These are phyloP conservation scores for Phaeoacremonium minimum DNA, from an alignment of 2,329 filamentous ascomycete species.

Conservation along the genomic window DNA sequence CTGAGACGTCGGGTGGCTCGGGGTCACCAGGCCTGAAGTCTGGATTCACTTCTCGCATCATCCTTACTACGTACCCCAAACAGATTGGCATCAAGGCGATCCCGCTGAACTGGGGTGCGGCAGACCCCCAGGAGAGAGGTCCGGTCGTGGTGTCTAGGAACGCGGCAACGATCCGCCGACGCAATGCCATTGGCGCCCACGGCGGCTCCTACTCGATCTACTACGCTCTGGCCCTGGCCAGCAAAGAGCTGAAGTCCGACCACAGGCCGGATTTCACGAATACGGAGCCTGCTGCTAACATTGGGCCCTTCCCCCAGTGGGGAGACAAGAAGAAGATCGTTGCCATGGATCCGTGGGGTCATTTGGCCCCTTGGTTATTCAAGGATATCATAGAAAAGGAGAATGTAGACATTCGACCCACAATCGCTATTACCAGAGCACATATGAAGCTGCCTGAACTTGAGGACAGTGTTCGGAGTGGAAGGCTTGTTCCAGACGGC, in stretches of 20 bases:
- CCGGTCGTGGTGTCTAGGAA: conserved; percentile 83
- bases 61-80: conserved; percentile 70
- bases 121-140: conserved; percentile 70
- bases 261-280: conserved; percentile 67
- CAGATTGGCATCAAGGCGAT: conserved; percentile 94
- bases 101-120: conserved; percentile 79
- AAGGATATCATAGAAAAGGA: conserved; percentile 74
- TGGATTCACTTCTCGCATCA: conserved; percentile 9
- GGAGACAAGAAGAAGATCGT: conserved; percentile 89
- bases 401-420: conserved; percentile 79
- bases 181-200: conserved; percentile 61
- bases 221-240: conserved; percentile 87
- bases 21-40: conserved; percentile 4
- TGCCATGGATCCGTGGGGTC: conserved; percentile 92
- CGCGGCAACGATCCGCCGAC: conserved; percentile 69
- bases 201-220: conserved; percentile 96
- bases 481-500: conserved; percentile 74
- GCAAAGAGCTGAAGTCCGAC: conserved; percentile 78
- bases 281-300: conserved; percentile 84
- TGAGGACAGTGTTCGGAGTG: conserved; percentile 77
- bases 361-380: conserved; percentile 80
- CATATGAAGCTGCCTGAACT: conserved; percentile 97
- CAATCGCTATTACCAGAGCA: conserved; percentile 86
- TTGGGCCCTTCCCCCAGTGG: conserved; percentile 90
- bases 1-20: conserved; percentile 2